Conservation (phyloP, 2,329 filamentous ascomycete species). For the Tolypocladium paradoxum region DNA sequence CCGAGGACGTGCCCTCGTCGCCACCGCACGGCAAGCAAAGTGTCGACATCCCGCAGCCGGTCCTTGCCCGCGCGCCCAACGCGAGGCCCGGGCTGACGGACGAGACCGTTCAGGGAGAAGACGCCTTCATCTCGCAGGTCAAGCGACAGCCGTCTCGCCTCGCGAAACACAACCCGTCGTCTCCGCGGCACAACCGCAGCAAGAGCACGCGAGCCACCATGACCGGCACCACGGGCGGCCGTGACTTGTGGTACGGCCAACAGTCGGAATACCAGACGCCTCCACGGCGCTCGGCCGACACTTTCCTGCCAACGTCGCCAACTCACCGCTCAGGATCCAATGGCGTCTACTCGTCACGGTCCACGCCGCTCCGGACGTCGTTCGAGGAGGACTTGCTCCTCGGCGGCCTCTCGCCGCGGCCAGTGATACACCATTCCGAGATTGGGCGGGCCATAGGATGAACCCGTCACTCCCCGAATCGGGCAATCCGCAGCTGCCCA, state of each 20-base stretch:
- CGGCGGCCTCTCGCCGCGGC: conserved; percentile 38
- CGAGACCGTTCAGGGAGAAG: conserved; percentile 47
- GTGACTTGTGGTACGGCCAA: conserved; percentile 27
- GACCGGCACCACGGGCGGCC: conserved; percentile 28
- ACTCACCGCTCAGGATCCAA: not conserved
- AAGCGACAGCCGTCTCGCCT: conserved; percentile 44
- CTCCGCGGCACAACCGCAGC: conserved; percentile 25
- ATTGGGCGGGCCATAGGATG: conserved; percentile 47
- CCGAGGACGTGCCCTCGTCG: conserved; percentile 18
- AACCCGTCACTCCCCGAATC: conserved; percentile 8
- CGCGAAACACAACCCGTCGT: conserved; percentile 34
- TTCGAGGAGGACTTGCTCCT: conserved; percentile 34
- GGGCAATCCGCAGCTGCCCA: not conserved
- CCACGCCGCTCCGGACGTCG: conserved; percentile 31
- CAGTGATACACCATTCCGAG: conserved; percentile 32
- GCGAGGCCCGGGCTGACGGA: conserved; percentile 52
- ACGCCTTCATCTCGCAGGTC: conserved; percentile 42
- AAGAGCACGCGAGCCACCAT: conserved; percentile 35
- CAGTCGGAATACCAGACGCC: conserved; percentile 19
- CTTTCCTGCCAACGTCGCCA: conserved; percentile 5
- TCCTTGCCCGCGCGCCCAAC: conserved; percentile 50
- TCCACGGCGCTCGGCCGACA: conserved; percentile 22
- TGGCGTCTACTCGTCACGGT: conserved; percentile 27
- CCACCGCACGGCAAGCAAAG: conserved; percentile 28
- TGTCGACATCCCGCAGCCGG: conserved; percentile 35